Base-by-base conservation (phyloP, 345 rosid species). In the Salix udensis region DNA sequence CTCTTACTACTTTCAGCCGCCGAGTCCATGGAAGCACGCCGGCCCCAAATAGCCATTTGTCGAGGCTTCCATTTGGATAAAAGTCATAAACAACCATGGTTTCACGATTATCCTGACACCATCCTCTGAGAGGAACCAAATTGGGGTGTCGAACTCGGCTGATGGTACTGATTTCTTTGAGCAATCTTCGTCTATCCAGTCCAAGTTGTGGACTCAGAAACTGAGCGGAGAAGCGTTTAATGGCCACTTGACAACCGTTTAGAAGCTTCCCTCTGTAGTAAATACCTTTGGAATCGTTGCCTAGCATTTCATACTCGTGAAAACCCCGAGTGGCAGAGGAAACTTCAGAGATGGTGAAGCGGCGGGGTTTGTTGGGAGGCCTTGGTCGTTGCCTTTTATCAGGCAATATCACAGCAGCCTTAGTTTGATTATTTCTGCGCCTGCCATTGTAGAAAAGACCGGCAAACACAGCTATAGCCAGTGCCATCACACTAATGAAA, bases 21-120 rank as follows among this genome's bases (percentile, higher is more conserved):
- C 86, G 73, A 30, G 85, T 84, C 88, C 89, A 87, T 0, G 88
- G 88, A 70, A 87, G 85, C 46, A 85, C 84, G 4, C 89, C 89
- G 0, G 68, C 82, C 6, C 89, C 91, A 1, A 77, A 85, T 0
- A 82, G 73, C 90, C 88, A 85, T 79, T 87, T 84, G 18, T 88
- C 85, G 0, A 85, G 82, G 50, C 88, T 71, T 42, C 89, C 88
- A 42, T 85, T 88, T 12, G 79, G 36, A 68, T 73, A 79, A 26
- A 87, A 85, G 11, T 88, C 87, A 21, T 85, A 85, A 10, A 88
- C 79, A 1, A 82, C 87, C 80, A 82, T 84, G 6, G 76, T 67
- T 75, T 88, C 85, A 26, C 71, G 83, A 31, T 80, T 81, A 5
- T 81, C 87, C 16, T 77, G 81, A 44, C 87, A 87, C 88, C 89